A percentile compares a stretch with the other conserved stretches of the same genome.
These are phyloP conservation scores for Gymnopilus junonius DNA, from an alignment of 768 basidiomycete species.

Conservation along the genomic window DNA sequence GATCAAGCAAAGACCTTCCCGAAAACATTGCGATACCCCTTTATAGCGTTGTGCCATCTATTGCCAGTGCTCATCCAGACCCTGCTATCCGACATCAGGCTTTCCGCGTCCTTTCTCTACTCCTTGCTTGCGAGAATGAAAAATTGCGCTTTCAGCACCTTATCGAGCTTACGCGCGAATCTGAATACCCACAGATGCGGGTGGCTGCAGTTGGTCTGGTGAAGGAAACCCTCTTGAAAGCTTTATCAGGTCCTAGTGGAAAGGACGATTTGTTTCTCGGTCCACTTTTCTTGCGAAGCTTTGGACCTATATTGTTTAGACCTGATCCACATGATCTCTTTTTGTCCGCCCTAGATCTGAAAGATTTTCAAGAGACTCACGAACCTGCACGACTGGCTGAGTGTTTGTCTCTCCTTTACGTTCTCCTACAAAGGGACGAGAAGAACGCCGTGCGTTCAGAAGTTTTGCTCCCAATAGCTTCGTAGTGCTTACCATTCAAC, in stretches of 20 bases:
- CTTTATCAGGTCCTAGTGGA: constrained; percentile 32
- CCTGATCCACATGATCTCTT: constrained; percentile 62
- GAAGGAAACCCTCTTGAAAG: constrained; percentile 67
- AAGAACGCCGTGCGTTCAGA: constrained; percentile 53
- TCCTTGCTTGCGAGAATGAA: constrained; percentile 53
- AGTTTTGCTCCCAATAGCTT: not conserved
- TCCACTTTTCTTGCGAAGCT: constrained; percentile 54
- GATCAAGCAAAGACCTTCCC: constrained; percentile 31
- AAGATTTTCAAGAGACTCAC: constrained; percentile 54
- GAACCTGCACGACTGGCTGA: constrained; percentile 70
- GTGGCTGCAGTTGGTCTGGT: constrained; percentile 70
- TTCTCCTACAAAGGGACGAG: constrained; percentile 61
- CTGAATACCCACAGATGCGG: constrained; percentile 66
- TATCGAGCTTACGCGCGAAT: constrained; percentile 52
- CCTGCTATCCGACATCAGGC: constrained; percentile 59
- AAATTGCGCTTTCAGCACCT: constrained; percentile 58
- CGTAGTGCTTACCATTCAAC: not conserved
- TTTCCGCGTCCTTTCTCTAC: constrained; percentile 61
- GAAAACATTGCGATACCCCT: constrained; percentile 54
- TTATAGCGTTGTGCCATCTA: constrained; percentile 50
- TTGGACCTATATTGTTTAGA: constrained; percentile 64
- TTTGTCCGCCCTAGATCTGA: constrained; percentile 31
- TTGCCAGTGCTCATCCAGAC: constrained; percentile 69
- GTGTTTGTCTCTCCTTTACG: constrained; percentile 70
- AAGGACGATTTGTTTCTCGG: constrained; percentile 55